Base-by-base conservation (phyloP, 345 rosid genomes). In the Ceriops zippeliana region DNA sequence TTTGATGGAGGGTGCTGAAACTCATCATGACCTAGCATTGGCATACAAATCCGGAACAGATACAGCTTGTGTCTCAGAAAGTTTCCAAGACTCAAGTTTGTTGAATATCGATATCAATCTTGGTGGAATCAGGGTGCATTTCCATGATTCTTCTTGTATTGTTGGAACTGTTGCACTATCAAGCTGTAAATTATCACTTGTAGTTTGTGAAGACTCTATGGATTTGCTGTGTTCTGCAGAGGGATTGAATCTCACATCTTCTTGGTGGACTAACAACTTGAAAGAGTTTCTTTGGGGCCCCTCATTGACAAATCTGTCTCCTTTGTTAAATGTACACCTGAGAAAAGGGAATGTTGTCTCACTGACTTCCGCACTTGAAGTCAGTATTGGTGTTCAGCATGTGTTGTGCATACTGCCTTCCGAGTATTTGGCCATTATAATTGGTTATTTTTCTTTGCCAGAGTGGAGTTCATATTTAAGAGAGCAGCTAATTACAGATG, bases 341-440 rank as follows among this genome's bases (percentile, higher is more conserved):
- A 86, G 82, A 80, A 86, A 81, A 77, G 82, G 77, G 69, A 76
- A 58, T 75, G 68, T 71, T 71, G 80, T 73, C 80, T 76, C 81
- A 58, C 70, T 73, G 67, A 65, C 76, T 81, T 78, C 88, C 52
- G 79, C 82, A 71, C 75, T 87, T 81, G 96, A 93, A 84, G 85
- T 93, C 67, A 87, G 91, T 82, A 75, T 89, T 58, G 91, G 96
- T 62, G 70, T 93, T 79, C 97, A 93, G 79, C 93, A 90, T 78
- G 76, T 87, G n/a, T 84, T 82, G 79, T 93, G 93, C 80, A 74
- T 84, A 76, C 68, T 93, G 59, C 90, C 82, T 6, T 74, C 89
- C n/a, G 89, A 90, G 63, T 90, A 78, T 86, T 61, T 93, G 79
- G 90, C 96, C 68, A 79, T 89, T 69, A 58, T 93, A 68, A 87